Conservation (phyloP, 208 protist genomes). For the Acanthamoeba sp. region DNA sequence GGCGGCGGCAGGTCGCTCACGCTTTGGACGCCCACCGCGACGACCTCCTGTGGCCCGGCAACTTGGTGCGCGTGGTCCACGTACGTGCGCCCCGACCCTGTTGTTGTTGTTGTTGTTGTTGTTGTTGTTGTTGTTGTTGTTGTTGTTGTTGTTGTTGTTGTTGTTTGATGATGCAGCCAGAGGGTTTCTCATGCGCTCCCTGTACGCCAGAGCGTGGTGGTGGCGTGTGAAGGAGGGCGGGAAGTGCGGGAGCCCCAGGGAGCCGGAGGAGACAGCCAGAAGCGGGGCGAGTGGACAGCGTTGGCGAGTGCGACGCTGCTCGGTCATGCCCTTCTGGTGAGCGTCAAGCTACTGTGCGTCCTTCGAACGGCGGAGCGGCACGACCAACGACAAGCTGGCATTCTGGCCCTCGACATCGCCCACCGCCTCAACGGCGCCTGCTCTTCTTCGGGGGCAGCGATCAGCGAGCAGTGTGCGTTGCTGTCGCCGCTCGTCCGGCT, state of each 20-base stretch:
- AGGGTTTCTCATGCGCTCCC: too few species aligned
- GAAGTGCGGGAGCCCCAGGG: too few species aligned
- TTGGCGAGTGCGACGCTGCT: background rate
- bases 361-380: background rate
- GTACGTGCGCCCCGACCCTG: background rate
- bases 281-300: background rate
- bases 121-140: too few species aligned
- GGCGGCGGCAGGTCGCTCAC: background rate
- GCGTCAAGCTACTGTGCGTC: conserved; percentile 4
- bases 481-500: background rate
- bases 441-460: background rate
- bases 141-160: too few species aligned
- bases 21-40: background rate
- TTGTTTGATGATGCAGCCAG: too few species aligned
- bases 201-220: background rate
- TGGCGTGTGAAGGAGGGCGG: background rate
- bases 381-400: background rate
- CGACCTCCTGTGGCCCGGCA: background rate
- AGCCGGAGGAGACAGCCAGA: background rate
- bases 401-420: background rate
- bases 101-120: too few species aligned
- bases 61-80: background rate
- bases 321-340: background rate
- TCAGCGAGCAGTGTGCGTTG: background rate
- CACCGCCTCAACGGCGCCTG: background rate